These are phyloP conservation scores for Neofusicoccum cordaticola DNA, from an alignment of 2,329 filamentous ascomycete genomes.

Conservation along the genomic window DNA sequence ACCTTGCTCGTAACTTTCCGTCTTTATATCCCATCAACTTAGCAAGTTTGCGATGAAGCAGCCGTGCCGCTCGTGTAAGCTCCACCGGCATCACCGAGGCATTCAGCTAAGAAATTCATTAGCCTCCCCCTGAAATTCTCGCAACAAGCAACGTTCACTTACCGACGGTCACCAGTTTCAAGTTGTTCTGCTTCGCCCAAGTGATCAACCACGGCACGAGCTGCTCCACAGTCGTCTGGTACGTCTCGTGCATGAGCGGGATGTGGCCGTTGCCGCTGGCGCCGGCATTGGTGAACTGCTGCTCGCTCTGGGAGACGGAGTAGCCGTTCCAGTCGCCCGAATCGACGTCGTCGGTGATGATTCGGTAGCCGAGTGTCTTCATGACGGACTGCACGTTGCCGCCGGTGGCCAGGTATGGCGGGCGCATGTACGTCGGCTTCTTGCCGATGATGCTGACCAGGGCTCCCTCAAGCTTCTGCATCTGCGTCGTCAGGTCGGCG, in stretches of 20 bases:
- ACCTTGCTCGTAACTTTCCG: too few species aligned
- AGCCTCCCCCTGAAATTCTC: neutral
- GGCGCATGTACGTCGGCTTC: constrained; percentile 38
- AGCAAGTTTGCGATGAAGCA: neutral
- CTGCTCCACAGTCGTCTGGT: constrained; percentile 32
- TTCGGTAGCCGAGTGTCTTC: constrained; percentile 34
- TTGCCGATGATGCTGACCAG: constrained; percentile 36
- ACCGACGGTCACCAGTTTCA: constrained; percentile 37
- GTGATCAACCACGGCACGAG: constrained; percentile 37
- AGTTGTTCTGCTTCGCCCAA: constrained; percentile 35
- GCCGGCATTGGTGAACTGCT: constrained; percentile 31
- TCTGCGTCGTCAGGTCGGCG: constrained; percentile 30
- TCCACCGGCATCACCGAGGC: constrained; percentile 29
- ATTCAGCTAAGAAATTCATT: constrained; percentile 25
- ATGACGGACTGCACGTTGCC: constrained; percentile 32
- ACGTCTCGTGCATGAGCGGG: constrained; percentile 36
- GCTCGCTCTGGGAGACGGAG: constrained; percentile 31
- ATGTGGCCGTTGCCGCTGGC: constrained; percentile 36
- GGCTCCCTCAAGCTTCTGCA: constrained; percentile 33
- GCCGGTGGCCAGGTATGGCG: constrained; percentile 34
- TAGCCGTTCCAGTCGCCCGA: constrained; percentile 35
- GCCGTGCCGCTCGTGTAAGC: constrained; percentile 22
- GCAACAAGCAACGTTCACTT: constrained; percentile 17
- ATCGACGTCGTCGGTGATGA: constrained; percentile 35
- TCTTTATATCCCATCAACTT: neutral